Evolutionary conservation across 176 grass and related monocot genomes (phyloP).

Genomic region (Melocanna baccifera): DNA sequence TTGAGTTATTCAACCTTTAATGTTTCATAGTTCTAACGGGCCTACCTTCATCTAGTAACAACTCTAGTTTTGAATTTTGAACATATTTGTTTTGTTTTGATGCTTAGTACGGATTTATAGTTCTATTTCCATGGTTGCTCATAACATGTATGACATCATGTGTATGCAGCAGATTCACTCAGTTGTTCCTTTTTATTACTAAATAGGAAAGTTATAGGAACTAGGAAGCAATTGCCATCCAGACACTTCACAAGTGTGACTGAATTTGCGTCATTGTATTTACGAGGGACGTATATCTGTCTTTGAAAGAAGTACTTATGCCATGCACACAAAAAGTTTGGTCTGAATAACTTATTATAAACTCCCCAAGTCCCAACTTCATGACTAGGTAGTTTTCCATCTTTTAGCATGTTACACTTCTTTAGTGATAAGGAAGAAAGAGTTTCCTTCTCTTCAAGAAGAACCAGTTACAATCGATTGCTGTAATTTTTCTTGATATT

Average conservation of each 20-base stretch:
- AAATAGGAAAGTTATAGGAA: background rate
- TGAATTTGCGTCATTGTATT: background rate
- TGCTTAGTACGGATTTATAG: background rate
- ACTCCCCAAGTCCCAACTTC: background rate
- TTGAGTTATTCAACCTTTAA: background rate
- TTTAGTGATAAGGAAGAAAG: background rate
- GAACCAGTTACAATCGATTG: background rate
- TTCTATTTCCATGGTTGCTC: background rate
- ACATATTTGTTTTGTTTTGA: background rate
- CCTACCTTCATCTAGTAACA: background rate
- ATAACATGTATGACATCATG: background rate
- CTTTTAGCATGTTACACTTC: background rate
- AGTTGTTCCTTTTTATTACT: background rate
- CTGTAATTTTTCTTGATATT: background rate
- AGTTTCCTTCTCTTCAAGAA: background rate
- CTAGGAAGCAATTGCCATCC: background rate
- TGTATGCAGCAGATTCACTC: background rate
- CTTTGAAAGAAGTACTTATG: background rate
- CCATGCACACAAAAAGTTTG: background rate
- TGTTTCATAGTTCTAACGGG: background rate
- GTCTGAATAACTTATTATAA: background rate
- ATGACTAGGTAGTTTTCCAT: background rate
- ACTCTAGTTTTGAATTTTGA: background rate
- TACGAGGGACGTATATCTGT: background rate
- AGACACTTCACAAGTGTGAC: background rate